phyloP scores from a whole-genome alignment of 805 yeast species.

The Aciculoconidium aculeatum region DNA sequence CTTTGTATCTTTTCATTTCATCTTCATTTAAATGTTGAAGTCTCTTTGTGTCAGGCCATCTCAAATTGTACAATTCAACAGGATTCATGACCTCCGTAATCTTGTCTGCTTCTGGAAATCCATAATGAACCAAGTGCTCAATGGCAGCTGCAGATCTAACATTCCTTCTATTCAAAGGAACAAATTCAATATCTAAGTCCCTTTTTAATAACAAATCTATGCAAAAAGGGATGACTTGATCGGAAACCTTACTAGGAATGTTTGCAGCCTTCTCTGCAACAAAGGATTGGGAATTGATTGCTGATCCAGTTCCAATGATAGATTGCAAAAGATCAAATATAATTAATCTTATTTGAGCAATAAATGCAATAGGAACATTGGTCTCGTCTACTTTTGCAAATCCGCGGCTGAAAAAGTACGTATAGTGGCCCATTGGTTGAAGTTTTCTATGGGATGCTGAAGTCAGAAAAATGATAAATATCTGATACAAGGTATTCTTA shows the following conservation, averaged over 20 bases:
- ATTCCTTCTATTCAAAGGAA: constrained; percentile 24
- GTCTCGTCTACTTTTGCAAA: constrained; percentile 10
- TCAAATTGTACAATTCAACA: constrained; percentile 1
- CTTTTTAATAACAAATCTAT: constrained; percentile 32
- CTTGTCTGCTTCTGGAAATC: constrained; percentile 1
- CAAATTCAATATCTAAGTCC: constrained; percentile 30
- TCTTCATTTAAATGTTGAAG: constrained; percentile 1
- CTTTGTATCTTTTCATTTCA: too few relatives aligned
- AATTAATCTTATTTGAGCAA: constrained; percentile 37
- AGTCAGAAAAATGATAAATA: constrained; percentile 33
- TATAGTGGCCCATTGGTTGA: too few relatives aligned
- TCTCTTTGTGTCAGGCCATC: constrained; percentile 2
- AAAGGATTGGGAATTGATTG: background rate
- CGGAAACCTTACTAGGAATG: constrained; percentile 35
- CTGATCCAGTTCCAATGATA: constrained; percentile 22
- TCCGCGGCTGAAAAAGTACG: too few relatives aligned
- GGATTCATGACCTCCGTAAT: constrained; percentile 2
- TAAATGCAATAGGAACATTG: constrained; percentile 19
- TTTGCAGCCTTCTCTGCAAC: constrained; percentile 11
- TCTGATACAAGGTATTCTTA: constrained; percentile 38
- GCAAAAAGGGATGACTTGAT: constrained; percentile 40
- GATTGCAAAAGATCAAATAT: constrained; percentile 34
- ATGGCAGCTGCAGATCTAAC: constrained; percentile 15
- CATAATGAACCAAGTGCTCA: constrained; percentile 1
- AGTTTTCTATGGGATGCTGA: too few relatives aligned